These are phyloP conservation scores for Trypethelium eluteriae DNA, from an alignment of 495 filamentous ascomycete species.

Conservation along the genomic window DNA sequence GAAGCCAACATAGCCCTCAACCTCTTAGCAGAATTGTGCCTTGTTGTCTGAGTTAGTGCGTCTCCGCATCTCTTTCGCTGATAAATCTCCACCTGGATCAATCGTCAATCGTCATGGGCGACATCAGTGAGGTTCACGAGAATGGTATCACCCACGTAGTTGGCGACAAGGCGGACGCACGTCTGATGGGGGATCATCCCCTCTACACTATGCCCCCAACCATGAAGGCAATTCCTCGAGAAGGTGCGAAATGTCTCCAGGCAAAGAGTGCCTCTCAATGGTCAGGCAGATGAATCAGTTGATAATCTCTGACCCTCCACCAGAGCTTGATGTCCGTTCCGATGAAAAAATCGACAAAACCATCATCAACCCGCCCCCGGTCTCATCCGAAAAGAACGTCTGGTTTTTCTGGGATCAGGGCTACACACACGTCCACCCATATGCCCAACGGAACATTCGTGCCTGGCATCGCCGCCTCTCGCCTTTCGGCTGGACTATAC, in stretches of 20 bases:
- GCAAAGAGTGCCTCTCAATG: conserved; percentile 7
- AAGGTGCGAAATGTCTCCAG: conserved; percentile 13
- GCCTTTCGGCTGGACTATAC: conserved; percentile 46
- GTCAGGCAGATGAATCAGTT: conserved; percentile 10
- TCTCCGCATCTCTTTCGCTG: conserved; percentile 9
- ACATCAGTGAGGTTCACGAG: conserved; percentile 9
- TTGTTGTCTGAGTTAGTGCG: conserved; percentile 10
- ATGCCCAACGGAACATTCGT: conserved; percentile 49
- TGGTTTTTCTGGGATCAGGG: conserved; percentile 52
- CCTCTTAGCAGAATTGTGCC: conserved; percentile 1
- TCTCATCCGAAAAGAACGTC: conserved; percentile 44
- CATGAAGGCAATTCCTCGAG: conserved; percentile 12
- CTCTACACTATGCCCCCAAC: conserved; percentile 13
- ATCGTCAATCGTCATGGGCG: conserved; percentile 6
- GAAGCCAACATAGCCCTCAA: conserved; percentile 9
- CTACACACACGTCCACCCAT: conserved; percentile 42
- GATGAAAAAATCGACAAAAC: conserved; percentile 42
- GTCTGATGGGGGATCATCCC: conserved; percentile 9
- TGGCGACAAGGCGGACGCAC: conserved; percentile 7
- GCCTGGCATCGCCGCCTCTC: conserved; percentile 48
- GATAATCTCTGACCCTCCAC: conserved; percentile 7
- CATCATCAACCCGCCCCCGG: conserved; percentile 38
- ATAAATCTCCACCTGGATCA: conserved; percentile 8
- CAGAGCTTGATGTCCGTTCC: conserved; percentile 39
- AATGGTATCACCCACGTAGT: conserved; percentile 10